These are phyloP conservation scores for Colletotrichum caudatum DNA, from an alignment of 2,329 filamentous ascomycete species.

Conservation along the genomic window DNA sequence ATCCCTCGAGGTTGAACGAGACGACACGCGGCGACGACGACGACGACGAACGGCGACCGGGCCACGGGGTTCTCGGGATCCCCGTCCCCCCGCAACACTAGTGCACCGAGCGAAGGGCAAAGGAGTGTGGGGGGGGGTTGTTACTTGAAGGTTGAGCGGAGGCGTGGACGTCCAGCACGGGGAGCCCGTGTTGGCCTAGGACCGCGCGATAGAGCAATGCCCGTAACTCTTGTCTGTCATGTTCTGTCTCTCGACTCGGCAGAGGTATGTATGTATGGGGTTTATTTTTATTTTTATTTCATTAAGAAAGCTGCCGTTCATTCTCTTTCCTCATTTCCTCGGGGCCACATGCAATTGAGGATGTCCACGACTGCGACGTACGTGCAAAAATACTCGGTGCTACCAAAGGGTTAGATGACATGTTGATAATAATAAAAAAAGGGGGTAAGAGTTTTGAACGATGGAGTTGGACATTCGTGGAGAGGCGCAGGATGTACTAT, in stretches of 20 bases:
- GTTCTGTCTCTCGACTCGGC: neutral
- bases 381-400: too few species aligned
- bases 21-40: neutral
- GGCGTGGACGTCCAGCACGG: neutral
- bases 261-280: too few species aligned
- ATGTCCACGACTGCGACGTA: neutral
- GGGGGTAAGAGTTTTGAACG: neutral
- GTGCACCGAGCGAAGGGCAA: neutral
- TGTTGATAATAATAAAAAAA: neutral
- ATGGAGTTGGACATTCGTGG: neutral
- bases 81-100: conserved; percentile 30
- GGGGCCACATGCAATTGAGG: neutral
- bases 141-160: neutral
- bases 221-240: neutral
- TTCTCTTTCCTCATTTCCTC: neutral
- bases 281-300: too few species aligned
- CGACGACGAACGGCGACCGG: neutral
- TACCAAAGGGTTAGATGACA: neutral
- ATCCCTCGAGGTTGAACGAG: neutral
- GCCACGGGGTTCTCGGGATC: conserved; percentile 28
- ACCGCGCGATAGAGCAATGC: too few species aligned
- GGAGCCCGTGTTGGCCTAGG: neutral
- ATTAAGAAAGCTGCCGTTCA: too few species aligned
- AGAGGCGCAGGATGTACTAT: neutral
- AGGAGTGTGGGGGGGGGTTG: too few species aligned